phyloP scores from a whole-genome alignment of 345 rosid species.

The Euphorbia lathyris region DNA sequence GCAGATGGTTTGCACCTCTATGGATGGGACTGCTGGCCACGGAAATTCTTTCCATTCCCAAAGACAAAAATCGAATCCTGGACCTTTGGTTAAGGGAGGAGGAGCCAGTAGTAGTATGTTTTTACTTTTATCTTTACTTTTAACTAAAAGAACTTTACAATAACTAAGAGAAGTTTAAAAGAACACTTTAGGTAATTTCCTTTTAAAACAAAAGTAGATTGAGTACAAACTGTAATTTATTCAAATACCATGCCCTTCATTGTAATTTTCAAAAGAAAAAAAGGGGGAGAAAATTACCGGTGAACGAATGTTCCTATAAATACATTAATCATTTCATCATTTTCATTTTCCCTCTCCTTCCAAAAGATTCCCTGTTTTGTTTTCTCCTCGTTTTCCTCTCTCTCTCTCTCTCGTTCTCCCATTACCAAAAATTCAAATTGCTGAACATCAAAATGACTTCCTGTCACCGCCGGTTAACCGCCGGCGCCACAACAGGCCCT shows the following conservation, averaged over 20 bases:
- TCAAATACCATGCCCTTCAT: neutral
- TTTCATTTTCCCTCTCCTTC: neutral
- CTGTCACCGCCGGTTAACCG: conserved; percentile 43
- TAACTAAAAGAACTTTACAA: too few relatives aligned
- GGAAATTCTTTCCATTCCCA: too few relatives aligned
- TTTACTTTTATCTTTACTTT: too few relatives aligned
- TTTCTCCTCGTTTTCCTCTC: neutral
- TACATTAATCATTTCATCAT: neutral
- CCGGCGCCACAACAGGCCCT: conserved; percentile 27
- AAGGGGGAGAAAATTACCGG: neutral
- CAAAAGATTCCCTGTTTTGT: neutral
- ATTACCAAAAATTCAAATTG: neutral
- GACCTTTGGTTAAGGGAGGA: too few relatives aligned
- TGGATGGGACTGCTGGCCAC: too few relatives aligned
- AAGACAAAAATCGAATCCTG: too few relatives aligned
- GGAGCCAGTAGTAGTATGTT: too few relatives aligned
- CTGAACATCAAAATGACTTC: conserved; percentile 39
- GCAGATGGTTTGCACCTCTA: too few relatives aligned
- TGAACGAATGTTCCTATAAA: neutral
- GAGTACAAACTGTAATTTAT: neutral
- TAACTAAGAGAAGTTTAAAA: too few relatives aligned
- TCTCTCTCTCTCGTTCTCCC: neutral
- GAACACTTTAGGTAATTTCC: too few relatives aligned
- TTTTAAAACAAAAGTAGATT: neutral
- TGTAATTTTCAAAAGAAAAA: neutral